Base-by-base conservation (phyloP, 2,329 filamentous ascomycete genomes). In the Cytospora piceicola region DNA sequence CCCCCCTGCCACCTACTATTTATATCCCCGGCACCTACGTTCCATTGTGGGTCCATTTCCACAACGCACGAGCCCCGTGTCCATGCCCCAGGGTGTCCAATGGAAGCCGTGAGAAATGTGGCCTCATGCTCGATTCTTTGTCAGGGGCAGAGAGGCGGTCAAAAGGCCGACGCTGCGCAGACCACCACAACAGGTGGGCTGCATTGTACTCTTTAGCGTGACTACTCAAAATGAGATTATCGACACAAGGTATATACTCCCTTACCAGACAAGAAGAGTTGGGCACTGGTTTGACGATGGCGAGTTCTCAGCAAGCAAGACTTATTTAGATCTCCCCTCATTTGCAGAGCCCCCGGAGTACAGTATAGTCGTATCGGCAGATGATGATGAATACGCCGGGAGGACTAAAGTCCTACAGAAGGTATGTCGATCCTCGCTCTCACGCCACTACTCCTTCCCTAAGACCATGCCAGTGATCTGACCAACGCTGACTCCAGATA, bases 381-480 rank as follows among this genome's bases (percentile, higher is more conserved):
- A 68, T 51, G 66, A 68, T 60, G 66, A 68, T 42, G 66, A 68
- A 32, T 68, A 68, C 59, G 66, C 66, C 52, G 66, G 66, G 30
- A 65, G 66, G 46, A 52, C 51, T 52, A 68, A 66, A 29, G 24
- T 68, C 11, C 42, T 68, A 15, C 66, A 68, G 52, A 68, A 66
- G 66, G 66, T 68, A 49, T n/a, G 55, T 54, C 34, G 24, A 61
- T 27, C 54, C 64, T 15, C 22, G 7, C 24, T 17, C 52, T 55
- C n/a, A 39, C 51, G 34, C 11, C 34, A 36, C 15, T 36, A 15
- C 36, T 27, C 11, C 7, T 17, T 20, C 36, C 49, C 57, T 14
- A 12, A 22, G 32, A 39, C 30, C 53, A 12, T 57, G 15, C 39
- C 46, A 24, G n/a, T 49, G 46, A 49, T 49, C 34, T 63, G 36